Base-by-base conservation (phyloP, 192 early-diverging fungal genomes). In the Coemansia sp. region DNA sequence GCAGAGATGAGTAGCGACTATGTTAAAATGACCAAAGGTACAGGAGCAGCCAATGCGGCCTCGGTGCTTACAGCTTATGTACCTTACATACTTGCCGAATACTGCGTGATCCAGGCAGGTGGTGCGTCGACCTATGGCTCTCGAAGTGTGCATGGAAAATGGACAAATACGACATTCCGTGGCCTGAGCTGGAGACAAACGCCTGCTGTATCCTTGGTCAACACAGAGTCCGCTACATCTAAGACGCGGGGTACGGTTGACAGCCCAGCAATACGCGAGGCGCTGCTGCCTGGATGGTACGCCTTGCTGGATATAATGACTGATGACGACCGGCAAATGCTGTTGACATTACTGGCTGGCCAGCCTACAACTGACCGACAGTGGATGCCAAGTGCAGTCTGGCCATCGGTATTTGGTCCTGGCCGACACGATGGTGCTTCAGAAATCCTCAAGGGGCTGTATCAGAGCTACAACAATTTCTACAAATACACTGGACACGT, bases 31-130 rank as follows among this genome's bases (percentile, higher is more conserved):
- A 69, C 75, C 6, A 60, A 58, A 3, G 75, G 75, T 26, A 78
- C 75, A 2, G 57, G 55, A 36, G 59, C 75, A n/a, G 63, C 68
- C n/a, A 51, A 52, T 12, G 53, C 55, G 0, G 54, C 64, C 12
- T 56, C 56, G 11, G 53, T 64, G 37, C 56, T 78, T 30, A 58
- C 64, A 6, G 36, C 40, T 11, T 62, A 60, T 43, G 69, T 52
- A 11, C 57, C 69, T 11, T 53, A 63, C 31, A 48, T 78, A 11
- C 51, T 78, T 18, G 64, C 75, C 12, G 75, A 78, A 42, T 78
- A 78, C 46, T 78, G 75, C 37, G 54, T 71, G 17, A 64, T 78
- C 21, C 75, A 78, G 51, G 64, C 62, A 47, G 68, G 64, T 20
- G 75, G 56, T 10, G 65, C 51, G 0, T 28, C 58, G 23, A 41